Base-by-base conservation (phyloP, 176 grass and related monocot genomes). In the Cocos nucifera region DNA sequence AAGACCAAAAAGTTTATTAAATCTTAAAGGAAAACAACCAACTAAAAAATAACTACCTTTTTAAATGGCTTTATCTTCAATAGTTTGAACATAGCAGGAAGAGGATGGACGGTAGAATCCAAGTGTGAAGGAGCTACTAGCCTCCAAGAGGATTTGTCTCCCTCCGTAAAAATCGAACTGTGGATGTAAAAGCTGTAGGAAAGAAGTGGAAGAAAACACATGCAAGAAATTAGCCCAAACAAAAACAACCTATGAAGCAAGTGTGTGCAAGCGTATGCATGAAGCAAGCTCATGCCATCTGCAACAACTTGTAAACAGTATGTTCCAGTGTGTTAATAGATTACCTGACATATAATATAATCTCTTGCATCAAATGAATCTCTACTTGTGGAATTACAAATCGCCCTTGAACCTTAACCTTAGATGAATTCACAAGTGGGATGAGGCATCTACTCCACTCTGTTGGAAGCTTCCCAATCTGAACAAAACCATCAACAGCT, bases 381-480 rank as follows among this genome's bases (percentile, higher is more conserved):
- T 89, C 67, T 25, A 72, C 52, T 9, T 70, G 59, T 6, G 74
- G 75, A 50, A 77, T 54, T 48, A 86, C 76, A 18, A 73, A 64
- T 63, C 76, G 73, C 17, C 75, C 90, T 49, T 61, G 77, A 19
- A 95, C 79, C 82, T 78, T 89, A 22, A 95, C 82, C 72, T 89
- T 95, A 21, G 86, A 86, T 17, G 90, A 86, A 54, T 44, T 83
- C 56, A 95, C 86, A 67, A 95, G 82, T 0, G 86, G 86, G 17
- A 95, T 79, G 17, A 95, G 77, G 55, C 77, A 84, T 62, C 81
- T 75, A 12, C 79, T 77, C 86, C 86, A 95, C 16, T 95, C 86
- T 9, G 71, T 22, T 6, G 80, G 66, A 22, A 95, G 81, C 58
- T 57, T 95, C 52, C 90, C 90, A 58, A 95, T 89, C 90, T 95